A percentile compares a stretch with the other conserved stretches of the same genome.
These are phyloP conservation scores for Paraphaeosphaeria minitans DNA, from an alignment of 2,329 filamentous ascomycete species.

Conservation along the genomic window DNA sequence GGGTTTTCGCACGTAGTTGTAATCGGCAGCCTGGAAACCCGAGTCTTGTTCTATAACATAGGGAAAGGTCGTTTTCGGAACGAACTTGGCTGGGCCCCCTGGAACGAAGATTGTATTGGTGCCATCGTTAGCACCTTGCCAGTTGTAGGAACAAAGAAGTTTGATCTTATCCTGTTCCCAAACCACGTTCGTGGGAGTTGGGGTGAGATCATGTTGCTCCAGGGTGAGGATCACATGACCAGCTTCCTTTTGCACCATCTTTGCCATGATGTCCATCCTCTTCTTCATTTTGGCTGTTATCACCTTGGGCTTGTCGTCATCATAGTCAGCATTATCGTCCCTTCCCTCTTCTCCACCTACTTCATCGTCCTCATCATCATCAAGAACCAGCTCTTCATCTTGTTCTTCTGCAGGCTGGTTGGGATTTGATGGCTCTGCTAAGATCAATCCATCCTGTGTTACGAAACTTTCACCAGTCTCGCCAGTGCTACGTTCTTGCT, in stretches of 20 bases:
- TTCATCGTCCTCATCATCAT: slow-evolving; percentile 5
- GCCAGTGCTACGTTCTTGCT: not conserved
- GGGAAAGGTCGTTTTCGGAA: slow-evolving; percentile 17
- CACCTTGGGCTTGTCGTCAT: slow-evolving; percentile 10
- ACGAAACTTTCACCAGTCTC: too few species aligned
- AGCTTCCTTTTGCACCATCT: slow-evolving; percentile 20
- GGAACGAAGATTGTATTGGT: slow-evolving; percentile 38
- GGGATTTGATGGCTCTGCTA: not conserved
- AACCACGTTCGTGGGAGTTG: slow-evolving; percentile 19
- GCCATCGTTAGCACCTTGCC: slow-evolving; percentile 25
- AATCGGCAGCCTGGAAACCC: slow-evolving; percentile 30
- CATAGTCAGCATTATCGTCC: slow-evolving; percentile 2
- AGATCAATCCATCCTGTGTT: not conserved
- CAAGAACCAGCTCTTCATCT: not conserved
- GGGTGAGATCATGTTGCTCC: slow-evolving; percentile 15
- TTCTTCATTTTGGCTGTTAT: slow-evolving; percentile 22
- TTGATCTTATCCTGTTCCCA: slow-evolving; percentile 32
- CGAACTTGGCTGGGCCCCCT: slow-evolving; percentile 32
- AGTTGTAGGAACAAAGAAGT: slow-evolving; percentile 38
- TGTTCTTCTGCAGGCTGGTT: not conserved
- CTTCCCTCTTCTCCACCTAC: not conserved
- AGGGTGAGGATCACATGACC: slow-evolving; percentile 26
- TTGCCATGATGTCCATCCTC: slow-evolving; percentile 21
- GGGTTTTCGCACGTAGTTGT: slow-evolving; percentile 36
- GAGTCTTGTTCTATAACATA: slow-evolving; percentile 24